Conservation (phyloP, 805 yeast genomes). For the Debaryomyces prosopidis region DNA sequence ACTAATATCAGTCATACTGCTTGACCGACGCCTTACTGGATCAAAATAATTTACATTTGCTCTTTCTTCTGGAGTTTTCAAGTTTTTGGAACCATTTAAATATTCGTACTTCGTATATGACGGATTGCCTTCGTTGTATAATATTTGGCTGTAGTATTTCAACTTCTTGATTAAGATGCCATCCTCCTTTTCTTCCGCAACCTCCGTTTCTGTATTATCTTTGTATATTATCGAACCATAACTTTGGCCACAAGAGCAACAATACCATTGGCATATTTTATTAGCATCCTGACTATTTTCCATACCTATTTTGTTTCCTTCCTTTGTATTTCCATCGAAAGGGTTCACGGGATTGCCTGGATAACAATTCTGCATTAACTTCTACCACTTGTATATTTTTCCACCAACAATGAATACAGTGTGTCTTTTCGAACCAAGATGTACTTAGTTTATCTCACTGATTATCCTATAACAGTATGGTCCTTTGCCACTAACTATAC, state of each 20-base stretch:
- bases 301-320: constrained; percentile 2
- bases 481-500: too few relatives aligned
- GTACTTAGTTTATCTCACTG: too few relatives aligned
- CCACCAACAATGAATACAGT: too few relatives aligned
- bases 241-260: constrained; percentile 41
- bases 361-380: not conserved
- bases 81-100: not conserved
- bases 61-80: not conserved
- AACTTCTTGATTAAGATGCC: constrained; percentile 13
- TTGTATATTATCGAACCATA: constrained; percentile 33
- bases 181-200: constrained; percentile 2
- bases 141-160: constrained; percentile 26
- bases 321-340: not conserved
- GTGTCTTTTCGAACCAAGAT: too few relatives aligned
- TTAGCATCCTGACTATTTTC: constrained; percentile 10
- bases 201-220: constrained; percentile 3
- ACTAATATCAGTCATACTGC: not conserved
- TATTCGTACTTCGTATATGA: not conserved
- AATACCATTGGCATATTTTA: constrained; percentile 43
- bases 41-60: not conserved
- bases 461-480: too few relatives aligned
- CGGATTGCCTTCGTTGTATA: constrained; percentile 12
- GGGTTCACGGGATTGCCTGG: not conserved
- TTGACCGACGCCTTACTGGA: not conserved
- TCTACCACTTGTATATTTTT: not conserved